Base-by-base conservation (phyloP, 2,329 filamentous ascomycete species). In the Aspergillus ruber region DNA sequence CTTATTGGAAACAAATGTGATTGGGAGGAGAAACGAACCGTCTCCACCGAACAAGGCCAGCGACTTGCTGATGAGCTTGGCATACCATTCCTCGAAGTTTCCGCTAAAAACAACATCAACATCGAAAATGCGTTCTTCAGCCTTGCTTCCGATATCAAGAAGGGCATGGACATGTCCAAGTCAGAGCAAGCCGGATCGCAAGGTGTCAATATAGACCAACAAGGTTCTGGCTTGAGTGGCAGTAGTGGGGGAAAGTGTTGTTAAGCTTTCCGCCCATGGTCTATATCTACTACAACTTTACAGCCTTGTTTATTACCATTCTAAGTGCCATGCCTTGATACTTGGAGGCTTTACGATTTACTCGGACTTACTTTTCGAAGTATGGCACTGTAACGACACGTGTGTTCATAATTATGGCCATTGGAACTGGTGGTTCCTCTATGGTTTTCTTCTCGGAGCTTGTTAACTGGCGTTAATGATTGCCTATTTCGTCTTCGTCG, bases 1-100 rank as follows among this genome's bases (percentile, higher is more conserved):
- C 82, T 98, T 57, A 96, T 98, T 59, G 93, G 93, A 69, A 98
- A 98, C 81, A 98, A 98, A 76, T 98, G 93, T 75, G 93, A 98
- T 74, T 97, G 93, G 93, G 93, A 97, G 73, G 93, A 98, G 75
- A 97, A 97, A 80, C 86, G 93, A 59, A 90, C 88, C 47, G 87
- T 98, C 38, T 90, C 88, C 43, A 95, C 87, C 50, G 90, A 96
- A 70, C 86, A 90, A 65, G 93, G 93, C 60, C 90, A 98, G 72
- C 85, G 85, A 56, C 82, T 98, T 48, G 93, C 93, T 50, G 87
- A 95, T 73, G 93, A 97, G 73, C 84, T 98, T 51, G 90, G 90
- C 64, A 95, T 98, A 56, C 91, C 93, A 17, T 98, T 98, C 79
- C 86, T 98, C 68, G 93, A 98, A 71, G 93, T 98, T 53, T 95